phyloP scores from a whole-genome alignment of 1,284 basidiomycete species.

The Mrakiaceae sp. region DNA sequence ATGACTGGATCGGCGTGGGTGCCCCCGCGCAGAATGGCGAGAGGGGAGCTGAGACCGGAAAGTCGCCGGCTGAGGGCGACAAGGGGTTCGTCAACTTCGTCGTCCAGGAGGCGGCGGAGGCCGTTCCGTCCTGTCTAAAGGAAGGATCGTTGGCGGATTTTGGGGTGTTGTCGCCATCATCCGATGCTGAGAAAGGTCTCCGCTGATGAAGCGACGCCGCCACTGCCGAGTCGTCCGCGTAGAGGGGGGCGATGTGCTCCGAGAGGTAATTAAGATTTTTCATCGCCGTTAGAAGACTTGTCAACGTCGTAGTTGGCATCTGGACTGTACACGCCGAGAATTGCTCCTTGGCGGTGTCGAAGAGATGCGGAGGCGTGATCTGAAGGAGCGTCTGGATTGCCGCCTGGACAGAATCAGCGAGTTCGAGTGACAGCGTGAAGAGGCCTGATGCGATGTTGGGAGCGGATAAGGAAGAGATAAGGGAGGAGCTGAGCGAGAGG shows the following conservation, averaged over 20 bases:
- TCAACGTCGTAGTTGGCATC: constrained; percentile 70
- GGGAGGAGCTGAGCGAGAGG: neutral
- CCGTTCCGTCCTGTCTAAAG: no score
- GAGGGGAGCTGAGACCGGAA: constrained; percentile 15
- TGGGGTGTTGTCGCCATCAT: no score
- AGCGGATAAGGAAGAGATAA: neutral
- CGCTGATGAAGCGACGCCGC: neutral
- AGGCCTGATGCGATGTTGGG: constrained; percentile 20
- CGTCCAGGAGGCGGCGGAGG: no score
- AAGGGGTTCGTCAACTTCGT: constrained; percentile 22
- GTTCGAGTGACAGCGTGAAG: constrained; percentile 45
- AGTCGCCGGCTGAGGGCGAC: constrained; percentile 34
- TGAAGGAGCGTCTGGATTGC: constrained; percentile 79
- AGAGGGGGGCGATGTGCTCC: constrained; percentile 46
- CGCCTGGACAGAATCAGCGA: constrained; percentile 76
- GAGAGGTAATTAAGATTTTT: constrained; percentile 82
- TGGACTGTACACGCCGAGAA: constrained; percentile 74
- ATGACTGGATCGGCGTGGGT: constrained; percentile 29
- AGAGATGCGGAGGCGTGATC: constrained; percentile 72
- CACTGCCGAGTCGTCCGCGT: constrained; percentile 15
- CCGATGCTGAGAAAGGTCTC: neutral
- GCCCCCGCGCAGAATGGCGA: constrained; percentile 27
- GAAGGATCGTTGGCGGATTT: no score
- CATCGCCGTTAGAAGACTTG: constrained; percentile 78
- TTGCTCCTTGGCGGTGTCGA: constrained; percentile 82